phyloP scores from a whole-genome alignment of 2,329 filamentous ascomycete species.

The Samsoniella hepiali region DNA sequence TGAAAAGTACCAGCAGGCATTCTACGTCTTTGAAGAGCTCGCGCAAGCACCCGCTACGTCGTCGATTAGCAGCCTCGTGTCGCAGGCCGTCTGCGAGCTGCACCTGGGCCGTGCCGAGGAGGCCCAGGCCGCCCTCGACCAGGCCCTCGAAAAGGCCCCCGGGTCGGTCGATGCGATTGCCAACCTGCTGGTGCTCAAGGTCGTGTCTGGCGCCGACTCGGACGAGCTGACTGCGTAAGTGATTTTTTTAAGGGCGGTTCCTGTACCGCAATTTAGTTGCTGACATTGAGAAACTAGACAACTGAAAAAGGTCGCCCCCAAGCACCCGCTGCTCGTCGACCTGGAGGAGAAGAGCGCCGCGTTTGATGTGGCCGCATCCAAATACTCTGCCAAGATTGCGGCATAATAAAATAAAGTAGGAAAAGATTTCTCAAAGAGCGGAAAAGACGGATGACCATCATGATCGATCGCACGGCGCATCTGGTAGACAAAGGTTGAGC shows the following conservation, averaged over 20 bases:
- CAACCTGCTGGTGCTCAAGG: constrained; percentile 76
- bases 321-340: constrained; percentile 70
- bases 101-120: constrained; percentile 87
- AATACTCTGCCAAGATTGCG: constrained; percentile 81
- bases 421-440: background rate
- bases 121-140: constrained; percentile 79
- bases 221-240: constrained; percentile 60
- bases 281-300: constrained; percentile 40
- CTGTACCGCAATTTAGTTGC: constrained; percentile 6
- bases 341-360: constrained; percentile 76
- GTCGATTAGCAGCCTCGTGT: constrained; percentile 71
- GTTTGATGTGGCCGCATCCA: constrained; percentile 81
- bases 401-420: constrained; percentile 33
- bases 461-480: constrained; percentile 2
- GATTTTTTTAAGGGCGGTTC: too few relatives aligned
- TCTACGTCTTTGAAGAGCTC: constrained; percentile 96
- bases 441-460: constrained; percentile 14
- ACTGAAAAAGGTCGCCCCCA: constrained; percentile 56
- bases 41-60: constrained; percentile 82
- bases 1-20: constrained; percentile 93
- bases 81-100: constrained; percentile 86
- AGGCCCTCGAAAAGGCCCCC: constrained; percentile 72
- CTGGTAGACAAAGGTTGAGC: constrained; percentile 4
- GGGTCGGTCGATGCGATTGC: constrained; percentile 72
- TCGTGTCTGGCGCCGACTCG: constrained; percentile 70